Evolutionary conservation across 139 green algal species (phyloP).

Genomic region (Limnomonas spitsbergensis): DNA sequence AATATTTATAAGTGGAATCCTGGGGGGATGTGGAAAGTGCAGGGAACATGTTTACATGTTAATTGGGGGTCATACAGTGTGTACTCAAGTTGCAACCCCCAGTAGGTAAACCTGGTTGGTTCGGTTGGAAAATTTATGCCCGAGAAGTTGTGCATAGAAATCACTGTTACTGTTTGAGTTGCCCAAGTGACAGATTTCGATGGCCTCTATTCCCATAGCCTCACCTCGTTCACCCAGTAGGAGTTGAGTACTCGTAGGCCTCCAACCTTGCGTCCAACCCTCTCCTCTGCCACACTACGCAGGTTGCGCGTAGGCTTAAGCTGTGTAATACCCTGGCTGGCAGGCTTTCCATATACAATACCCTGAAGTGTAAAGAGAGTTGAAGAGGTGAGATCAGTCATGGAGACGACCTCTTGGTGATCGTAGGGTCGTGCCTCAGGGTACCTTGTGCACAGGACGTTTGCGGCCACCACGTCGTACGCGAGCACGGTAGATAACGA

Average conservation of each 20-base stretch:
- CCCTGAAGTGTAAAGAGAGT: constrained; percentile 55
- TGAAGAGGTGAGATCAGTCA: not conserved
- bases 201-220: too few species aligned
- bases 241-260: constrained; percentile 97
- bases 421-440: too few species aligned
- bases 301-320: constrained; percentile 96
- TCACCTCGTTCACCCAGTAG: constrained; percentile 98
- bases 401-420: too few species aligned
- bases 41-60: too few species aligned
- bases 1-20: constrained; percentile 99
- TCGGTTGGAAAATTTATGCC: too few species aligned
- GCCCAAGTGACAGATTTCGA: too few species aligned
- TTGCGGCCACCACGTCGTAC: constrained; percentile 96
- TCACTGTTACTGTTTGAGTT: too few species aligned
- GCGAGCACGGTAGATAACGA: constrained; percentile 93
- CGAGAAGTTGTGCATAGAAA: too few species aligned
- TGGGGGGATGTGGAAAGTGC: too few species aligned
- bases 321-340: constrained; percentile 94
- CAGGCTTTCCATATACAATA: constrained; percentile 97
- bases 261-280: constrained; percentile 87
- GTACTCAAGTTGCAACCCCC: too few species aligned
- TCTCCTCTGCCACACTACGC: constrained; percentile 91
- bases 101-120: too few species aligned
- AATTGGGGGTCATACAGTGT: too few species aligned
- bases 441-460: constrained; percentile 90